These are phyloP conservation scores for Psilocybe cubensis DNA, from an alignment of 768 basidiomycete genomes.

Conservation along the genomic window DNA sequence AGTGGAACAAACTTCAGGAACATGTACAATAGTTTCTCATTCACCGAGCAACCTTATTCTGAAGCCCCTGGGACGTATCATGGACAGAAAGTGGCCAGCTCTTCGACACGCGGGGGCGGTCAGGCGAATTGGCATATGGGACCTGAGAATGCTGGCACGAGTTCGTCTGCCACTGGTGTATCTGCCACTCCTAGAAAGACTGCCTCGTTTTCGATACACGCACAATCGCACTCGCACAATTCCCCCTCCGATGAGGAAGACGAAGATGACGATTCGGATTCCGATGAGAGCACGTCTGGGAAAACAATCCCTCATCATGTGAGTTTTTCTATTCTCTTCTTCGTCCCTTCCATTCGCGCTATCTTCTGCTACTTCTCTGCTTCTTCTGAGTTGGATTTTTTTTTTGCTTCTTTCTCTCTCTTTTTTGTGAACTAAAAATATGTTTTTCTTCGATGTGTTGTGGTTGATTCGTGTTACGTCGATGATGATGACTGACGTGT, in stretches of 20 bases:
- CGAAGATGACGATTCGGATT: constrained; percentile 50
- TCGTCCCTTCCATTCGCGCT: no score
- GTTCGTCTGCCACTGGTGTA: neutral
- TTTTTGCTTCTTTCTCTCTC: no score
- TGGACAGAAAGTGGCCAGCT: constrained; percentile 16
- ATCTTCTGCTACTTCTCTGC: neutral
- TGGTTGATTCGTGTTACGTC: neutral
- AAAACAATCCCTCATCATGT: constrained; percentile 25
- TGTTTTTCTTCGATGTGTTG: neutral
- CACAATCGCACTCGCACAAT: constrained; percentile 34
- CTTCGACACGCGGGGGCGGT: constrained; percentile 15
- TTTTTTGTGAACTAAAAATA: no score
- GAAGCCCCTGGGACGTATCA: constrained; percentile 20
- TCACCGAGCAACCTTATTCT: constrained; percentile 22
- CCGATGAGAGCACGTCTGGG: constrained; percentile 33
- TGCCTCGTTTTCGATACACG: constrained; percentile 30
- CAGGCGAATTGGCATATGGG: constrained; percentile 26
- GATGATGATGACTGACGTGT: neutral
- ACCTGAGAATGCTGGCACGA: constrained; percentile 12
- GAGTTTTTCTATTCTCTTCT: constrained; percentile 16
- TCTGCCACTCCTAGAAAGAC: constrained; percentile 11
- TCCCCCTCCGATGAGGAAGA: constrained; percentile 55
- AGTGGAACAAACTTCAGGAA: constrained; percentile 44
- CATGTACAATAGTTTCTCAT: constrained; percentile 35
- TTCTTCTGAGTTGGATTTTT: neutral